Base-by-base conservation (phyloP, 2,329 filamentous ascomycete genomes). In the Scedosporium minutisporum region DNA sequence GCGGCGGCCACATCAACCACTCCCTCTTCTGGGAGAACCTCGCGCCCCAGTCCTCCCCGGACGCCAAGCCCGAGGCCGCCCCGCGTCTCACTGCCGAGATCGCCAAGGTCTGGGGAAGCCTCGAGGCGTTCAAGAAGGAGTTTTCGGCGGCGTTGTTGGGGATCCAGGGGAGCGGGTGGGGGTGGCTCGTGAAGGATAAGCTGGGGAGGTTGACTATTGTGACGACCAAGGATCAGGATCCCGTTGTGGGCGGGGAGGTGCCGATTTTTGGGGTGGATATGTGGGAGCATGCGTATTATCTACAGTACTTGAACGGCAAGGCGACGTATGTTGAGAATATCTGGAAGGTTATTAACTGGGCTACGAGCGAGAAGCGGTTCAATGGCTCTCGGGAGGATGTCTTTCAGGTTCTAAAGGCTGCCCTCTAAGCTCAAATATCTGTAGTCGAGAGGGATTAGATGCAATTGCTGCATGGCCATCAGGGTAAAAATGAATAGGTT, bases 201-300 rank as follows among this genome's bases (percentile, higher is more conserved):
- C 75, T 75, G 2, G 82, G 77, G 1, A 80, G 80, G 1, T 73
- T 96, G 67, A 82, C 85, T 63, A 90, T 96, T 66, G 80, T 88
- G 7, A 91, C 88, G 0, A 92, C 89, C n/a, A 91, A 91, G 73
- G 91, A 96, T 71, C 91, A 96, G 77, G 91, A 96, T 70, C 87
- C 88, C 1, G 82, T 91, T 4, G 82, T 87, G 12, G 68, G 78
- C 16, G 81, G 83, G 4, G 83, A 87, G 66, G 81, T 84, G n/a
- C 87, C 88, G 7, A 76, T 96, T 21, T 80, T 92, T 51, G 91
- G 90, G 0, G 80, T 96, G 2, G 91, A 96, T 72, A 93, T 96
- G 85, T 96, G 91, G 91, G 91, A 96, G 77, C 91, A 96, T 77
- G 91, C 91, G 0, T 96, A 96, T 72, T 96, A 96, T 71, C 76